phyloP scores from a whole-genome alignment of 352 stramenopile genomes.

The Elongisporangium senticosum region DNA sequence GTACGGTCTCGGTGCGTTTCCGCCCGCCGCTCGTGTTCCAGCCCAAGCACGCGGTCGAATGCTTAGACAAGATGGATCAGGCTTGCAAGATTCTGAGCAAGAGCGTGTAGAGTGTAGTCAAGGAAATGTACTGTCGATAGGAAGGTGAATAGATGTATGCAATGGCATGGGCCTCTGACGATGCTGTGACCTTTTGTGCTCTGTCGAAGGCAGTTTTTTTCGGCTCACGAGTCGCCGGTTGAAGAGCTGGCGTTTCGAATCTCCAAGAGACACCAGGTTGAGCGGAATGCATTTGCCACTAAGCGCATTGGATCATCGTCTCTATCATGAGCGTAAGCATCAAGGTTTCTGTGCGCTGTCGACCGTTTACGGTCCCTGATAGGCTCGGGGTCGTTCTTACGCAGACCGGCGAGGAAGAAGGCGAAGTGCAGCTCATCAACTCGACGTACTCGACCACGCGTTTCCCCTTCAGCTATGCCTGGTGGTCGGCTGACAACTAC shows the following conservation, averaged over 20 bases:
- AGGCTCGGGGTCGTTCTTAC: slow-evolving; percentile 89
- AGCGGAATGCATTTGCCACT: neutral
- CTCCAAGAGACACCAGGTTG: neutral
- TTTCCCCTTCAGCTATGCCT: slow-evolving; percentile 91
- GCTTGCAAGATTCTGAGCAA: slow-evolving; percentile 29
- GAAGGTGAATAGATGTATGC: neutral
- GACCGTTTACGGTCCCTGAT: slow-evolving; percentile 87
- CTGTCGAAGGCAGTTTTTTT: neutral
- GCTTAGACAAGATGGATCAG: slow-evolving; percentile 62
- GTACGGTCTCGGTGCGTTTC: slow-evolving; percentile 65
- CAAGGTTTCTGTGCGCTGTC: slow-evolving; percentile 85
- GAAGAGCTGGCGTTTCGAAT: neutral
- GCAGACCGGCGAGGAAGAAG: slow-evolving; percentile 89
- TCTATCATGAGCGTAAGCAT: slow-evolving; percentile 80
- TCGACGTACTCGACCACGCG: slow-evolving; percentile 90
- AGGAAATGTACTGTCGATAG: neutral
- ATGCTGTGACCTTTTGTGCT: neutral
- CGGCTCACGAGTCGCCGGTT: neutral
- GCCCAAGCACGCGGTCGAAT: slow-evolving; percentile 66
- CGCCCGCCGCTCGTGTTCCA: slow-evolving; percentile 75
- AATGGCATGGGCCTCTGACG: neutral
- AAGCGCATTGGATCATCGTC: neutral
- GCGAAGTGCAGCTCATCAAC: slow-evolving; percentile 91
- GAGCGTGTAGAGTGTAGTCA: neutral
- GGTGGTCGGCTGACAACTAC: slow-evolving; percentile 93